A percentile compares a stretch with the other conserved stretches of the same genome.
These are phyloP conservation scores for Lithocarpus polystachyus DNA, from an alignment of 306 rosid genomes.

Conservation along the genomic window DNA sequence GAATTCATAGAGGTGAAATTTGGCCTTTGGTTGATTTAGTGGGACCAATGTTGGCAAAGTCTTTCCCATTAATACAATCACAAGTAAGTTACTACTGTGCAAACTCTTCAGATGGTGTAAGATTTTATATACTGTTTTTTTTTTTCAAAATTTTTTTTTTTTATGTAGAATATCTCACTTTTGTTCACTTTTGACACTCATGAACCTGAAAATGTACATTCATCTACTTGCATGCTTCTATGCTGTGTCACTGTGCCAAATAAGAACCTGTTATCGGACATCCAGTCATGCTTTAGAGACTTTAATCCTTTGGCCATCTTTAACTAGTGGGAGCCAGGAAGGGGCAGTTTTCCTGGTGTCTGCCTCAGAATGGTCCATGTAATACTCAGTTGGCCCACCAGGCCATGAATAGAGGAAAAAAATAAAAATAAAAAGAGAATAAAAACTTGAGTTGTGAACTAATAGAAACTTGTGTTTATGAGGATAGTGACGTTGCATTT, in stretches of 20 bases:
- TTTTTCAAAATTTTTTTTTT: neutral
- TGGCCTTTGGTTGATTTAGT: constrained; percentile 83
- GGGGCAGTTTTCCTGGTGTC: neutral
- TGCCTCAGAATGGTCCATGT: neutral
- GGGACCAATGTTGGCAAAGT: constrained; percentile 77
- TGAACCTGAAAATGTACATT: neutral
- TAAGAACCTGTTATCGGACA: too few relatives aligned
- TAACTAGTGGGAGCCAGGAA: too few relatives aligned
- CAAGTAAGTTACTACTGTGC: constrained; percentile 56
- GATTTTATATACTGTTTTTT: neutral
- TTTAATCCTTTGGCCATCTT: too few relatives aligned
- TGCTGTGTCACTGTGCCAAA: too few relatives aligned
- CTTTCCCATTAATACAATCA: constrained; percentile 63
- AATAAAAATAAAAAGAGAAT: neutral
- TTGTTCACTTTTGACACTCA: neutral
- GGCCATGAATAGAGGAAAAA: neutral
- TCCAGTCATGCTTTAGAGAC: too few relatives aligned
- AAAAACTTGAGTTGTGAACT: neutral
- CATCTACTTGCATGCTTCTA: too few relatives aligned
- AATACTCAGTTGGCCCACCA: neutral
- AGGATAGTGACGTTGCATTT: neutral
- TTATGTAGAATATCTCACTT: neutral
- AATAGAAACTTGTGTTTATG: neutral
- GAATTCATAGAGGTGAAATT: constrained; percentile 58
- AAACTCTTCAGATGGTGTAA: constrained; percentile 6